Evolutionary conservation across 169 alveolate genomes (phyloP).

Genomic region (Cyclospora cayetanensis): DNA sequence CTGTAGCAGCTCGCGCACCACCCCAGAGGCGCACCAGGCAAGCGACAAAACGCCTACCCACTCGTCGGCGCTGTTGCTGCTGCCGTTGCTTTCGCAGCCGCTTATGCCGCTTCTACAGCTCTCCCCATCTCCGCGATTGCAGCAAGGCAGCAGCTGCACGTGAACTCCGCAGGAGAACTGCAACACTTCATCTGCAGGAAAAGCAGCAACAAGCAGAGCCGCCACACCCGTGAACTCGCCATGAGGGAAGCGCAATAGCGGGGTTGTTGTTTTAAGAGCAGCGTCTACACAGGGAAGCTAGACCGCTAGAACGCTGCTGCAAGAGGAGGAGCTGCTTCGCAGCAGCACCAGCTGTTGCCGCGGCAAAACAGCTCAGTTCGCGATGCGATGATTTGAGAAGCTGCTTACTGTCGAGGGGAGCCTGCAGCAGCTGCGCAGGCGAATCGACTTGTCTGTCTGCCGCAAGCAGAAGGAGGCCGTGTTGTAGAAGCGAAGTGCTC

Average conservation of each 20-base stretch:
- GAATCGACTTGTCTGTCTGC: constrained; percentile 57
- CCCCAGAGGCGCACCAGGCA: constrained; percentile 8
- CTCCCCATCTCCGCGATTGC: background rate
- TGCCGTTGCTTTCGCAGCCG: background rate
- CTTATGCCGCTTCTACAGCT: background rate
- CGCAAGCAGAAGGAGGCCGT: constrained; percentile 43
- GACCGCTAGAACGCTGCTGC: no score
- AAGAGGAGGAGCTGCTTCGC: no score
- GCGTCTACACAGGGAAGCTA: no score
- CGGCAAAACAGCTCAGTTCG: background rate
- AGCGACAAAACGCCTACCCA: background rate
- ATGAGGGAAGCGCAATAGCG: no score
- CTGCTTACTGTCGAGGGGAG: constrained; percentile 31
- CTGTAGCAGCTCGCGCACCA: constrained; percentile 22
- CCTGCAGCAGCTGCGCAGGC: constrained; percentile 48
- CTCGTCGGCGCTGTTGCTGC: background rate
- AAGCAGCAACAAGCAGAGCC: background rate
- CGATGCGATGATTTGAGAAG: background rate
- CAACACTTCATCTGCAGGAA: constrained; percentile 63
- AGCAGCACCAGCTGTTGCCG: background rate
- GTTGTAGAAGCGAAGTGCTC: constrained; percentile 19
- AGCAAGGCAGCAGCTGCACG: constrained; percentile 19
- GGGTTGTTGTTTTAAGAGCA: no score
- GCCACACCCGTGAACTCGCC: no score
- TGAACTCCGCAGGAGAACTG: constrained; percentile 24